Evolutionary conservation across 208 protist genomes (phyloP).

Genomic region (Endotrypanum monterogeii): DNA sequence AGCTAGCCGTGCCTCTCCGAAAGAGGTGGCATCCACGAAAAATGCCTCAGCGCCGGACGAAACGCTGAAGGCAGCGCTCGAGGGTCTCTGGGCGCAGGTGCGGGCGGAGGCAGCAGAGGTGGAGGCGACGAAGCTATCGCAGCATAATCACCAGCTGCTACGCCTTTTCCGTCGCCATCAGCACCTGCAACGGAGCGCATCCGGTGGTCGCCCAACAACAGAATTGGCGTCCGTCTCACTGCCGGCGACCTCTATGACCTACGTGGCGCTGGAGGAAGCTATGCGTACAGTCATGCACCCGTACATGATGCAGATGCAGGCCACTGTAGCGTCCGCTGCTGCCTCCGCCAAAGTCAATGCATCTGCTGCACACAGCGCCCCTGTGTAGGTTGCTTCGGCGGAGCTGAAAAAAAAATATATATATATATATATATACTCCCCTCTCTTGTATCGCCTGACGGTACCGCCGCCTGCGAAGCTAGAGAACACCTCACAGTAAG

Average conservation of each 20-base stretch:
- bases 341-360: not conserved
- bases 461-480: not conserved
- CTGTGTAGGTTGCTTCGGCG: too few relatives aligned
- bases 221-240: not conserved
- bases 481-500: not conserved
- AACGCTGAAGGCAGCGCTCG: constrained; percentile 24
- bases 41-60: not conserved
- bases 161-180: constrained; percentile 33
- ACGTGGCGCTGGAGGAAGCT: constrained; percentile 26
- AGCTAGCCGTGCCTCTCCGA: not conserved
- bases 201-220: not conserved
- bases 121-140: constrained; percentile 32
- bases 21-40: not conserved
- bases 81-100: constrained; percentile 28
- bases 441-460: not conserved
- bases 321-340: not conserved
- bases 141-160: constrained; percentile 33
- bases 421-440: too few relatives aligned
- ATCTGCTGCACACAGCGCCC: not conserved
- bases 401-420: too few relatives aligned
- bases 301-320: constrained; percentile 29
- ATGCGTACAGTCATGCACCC: constrained; percentile 26
- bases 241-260: not conserved
- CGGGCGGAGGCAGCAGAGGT: constrained; percentile 26
- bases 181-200: constrained; percentile 13